Percentiles rank a stretch among this genome's conserved stretches.
phyloP scores from a whole-genome alignment of 2,329 filamentous ascomycete genomes.

The Fusarium cicatricum region DNA sequence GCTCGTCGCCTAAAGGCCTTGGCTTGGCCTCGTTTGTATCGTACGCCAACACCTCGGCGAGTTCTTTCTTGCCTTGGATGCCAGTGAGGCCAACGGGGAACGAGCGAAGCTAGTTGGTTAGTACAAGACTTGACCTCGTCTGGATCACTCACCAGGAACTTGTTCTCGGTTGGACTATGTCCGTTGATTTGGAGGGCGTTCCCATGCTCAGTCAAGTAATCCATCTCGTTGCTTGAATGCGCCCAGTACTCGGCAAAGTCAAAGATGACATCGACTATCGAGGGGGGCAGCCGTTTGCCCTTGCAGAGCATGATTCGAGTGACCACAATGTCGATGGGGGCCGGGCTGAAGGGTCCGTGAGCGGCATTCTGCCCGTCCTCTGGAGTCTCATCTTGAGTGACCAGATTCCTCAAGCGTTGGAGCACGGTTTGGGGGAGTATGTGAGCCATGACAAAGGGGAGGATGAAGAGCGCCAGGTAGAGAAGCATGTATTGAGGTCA shows the following conservation, averaged over 20 bases:
- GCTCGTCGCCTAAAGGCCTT: constrained; percentile 37
- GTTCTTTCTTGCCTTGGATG: constrained; percentile 37
- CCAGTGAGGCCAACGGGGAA: constrained; percentile 49
- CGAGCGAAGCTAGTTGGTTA: constrained; percentile 46
- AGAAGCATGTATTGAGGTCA: constrained; percentile 29
- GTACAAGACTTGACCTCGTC: background rate
- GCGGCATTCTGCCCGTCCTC: constrained; percentile 1
- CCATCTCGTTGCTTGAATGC: constrained; percentile 51
- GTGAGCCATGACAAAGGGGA: constrained; percentile 41
- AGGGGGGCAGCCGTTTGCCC: constrained; percentile 57
- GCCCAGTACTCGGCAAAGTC: constrained; percentile 72
- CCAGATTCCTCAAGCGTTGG: constrained; percentile 20
- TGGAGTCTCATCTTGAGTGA: background rate
- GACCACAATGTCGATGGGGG: constrained; percentile 57
- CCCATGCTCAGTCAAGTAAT: constrained; percentile 38
- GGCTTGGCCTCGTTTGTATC: constrained; percentile 43
- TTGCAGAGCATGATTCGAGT: constrained; percentile 58
- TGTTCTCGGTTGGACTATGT: constrained; percentile 39
- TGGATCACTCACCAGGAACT: constrained; percentile 44
- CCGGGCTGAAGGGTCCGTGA: constrained; percentile 45
- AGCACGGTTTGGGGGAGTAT: constrained; percentile 38
- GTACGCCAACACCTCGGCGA: constrained; percentile 43
- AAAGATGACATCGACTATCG: constrained; percentile 64
- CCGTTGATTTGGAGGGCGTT: constrained; percentile 38
- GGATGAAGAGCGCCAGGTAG: constrained; percentile 20